Conservation (phyloP, 257 asterid species). For the Jaltomata sinuosa region DNA sequence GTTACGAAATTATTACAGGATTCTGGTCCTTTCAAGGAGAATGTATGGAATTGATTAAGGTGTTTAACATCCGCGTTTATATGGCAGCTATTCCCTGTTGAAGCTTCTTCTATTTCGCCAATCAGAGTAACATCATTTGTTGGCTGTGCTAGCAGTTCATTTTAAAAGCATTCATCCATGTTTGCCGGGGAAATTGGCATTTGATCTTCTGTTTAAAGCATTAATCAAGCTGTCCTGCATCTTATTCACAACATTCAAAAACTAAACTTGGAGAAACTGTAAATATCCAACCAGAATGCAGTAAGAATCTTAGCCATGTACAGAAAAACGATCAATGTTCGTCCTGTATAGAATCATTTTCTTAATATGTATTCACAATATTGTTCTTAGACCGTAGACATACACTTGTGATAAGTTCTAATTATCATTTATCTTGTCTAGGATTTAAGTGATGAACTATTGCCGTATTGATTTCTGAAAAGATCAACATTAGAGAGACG, state of each 20-base stretch:
- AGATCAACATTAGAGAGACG: not conserved
- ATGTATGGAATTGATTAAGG: not conserved
- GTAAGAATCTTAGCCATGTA: not conserved
- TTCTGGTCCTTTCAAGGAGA: constrained; percentile 79
- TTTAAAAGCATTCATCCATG: not conserved
- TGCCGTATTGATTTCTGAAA: not conserved
- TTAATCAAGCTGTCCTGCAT: not conserved
- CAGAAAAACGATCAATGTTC: not conserved
- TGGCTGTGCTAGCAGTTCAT: not conserved
- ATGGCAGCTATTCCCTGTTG: not conserved
- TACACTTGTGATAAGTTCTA: not conserved
- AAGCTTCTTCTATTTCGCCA: not conserved
- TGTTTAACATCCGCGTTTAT: not conserved
- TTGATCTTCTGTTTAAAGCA: not conserved
- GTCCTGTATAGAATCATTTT: not conserved
- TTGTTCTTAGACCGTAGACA: not conserved
- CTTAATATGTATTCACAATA: not conserved
- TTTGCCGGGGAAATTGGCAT: not conserved
- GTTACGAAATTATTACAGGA: constrained; percentile 68
- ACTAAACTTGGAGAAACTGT: not conserved
- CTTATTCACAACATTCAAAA: not conserved
- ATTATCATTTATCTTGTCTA: not conserved
- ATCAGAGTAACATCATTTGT: not conserved
- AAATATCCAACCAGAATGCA: not conserved
- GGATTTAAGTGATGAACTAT: not conserved